Base-by-base conservation (phyloP, 225 moss, liverwort and hornwort genomes). In the Thuidium tamariscinum region DNA sequence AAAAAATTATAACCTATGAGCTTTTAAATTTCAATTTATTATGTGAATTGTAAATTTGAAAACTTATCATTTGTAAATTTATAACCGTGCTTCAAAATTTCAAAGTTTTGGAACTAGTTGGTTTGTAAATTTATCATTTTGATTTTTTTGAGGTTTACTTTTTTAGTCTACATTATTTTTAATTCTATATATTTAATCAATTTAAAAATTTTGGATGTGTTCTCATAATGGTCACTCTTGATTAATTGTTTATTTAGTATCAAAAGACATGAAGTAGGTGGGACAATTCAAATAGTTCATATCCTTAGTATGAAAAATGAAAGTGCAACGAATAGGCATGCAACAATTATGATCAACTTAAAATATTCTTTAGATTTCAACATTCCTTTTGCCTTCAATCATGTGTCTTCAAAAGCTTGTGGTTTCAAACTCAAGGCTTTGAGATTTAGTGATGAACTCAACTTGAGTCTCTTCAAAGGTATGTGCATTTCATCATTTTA, bases 211-310 rank as follows among this genome's bases (percentile, higher is more conserved):
- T 14, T 41, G 5, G 1, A 41, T 0, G 0, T 15, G 2, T 14
- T 26, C 5, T 8, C 7, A 26, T 16, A 3, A 13, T 26, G 0
- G 2, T 15, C n/a, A n/a, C n/a, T n/a, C n/a, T 0, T 42, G 0
- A 15, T 42, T 70, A 0, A 0, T 41, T 22, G n/a, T 70, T 41
- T 69, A 14, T 26, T 69, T 69, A 42, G 16, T 70, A 70, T 15
- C 26, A 42, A 26, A 42, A 70, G 15, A 42, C 26, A 70, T 42
- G 8, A 27, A 42, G 16, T 70, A 42, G 26, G 5, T 9, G 9
- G 3, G 16, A 26, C 26, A 42, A 69, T 69, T 4, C 15, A 69
- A 69, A 42, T 9, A 4, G 15, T 16, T 22, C 42, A 9, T 4
- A 42, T 26, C 42, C 3, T 42, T 42, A 5, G 16, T 42, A 1